phyloP scores from a whole-genome alignment of 2,329 filamentous ascomycete species.

The Paraconiothyrium sp. region DNA sequence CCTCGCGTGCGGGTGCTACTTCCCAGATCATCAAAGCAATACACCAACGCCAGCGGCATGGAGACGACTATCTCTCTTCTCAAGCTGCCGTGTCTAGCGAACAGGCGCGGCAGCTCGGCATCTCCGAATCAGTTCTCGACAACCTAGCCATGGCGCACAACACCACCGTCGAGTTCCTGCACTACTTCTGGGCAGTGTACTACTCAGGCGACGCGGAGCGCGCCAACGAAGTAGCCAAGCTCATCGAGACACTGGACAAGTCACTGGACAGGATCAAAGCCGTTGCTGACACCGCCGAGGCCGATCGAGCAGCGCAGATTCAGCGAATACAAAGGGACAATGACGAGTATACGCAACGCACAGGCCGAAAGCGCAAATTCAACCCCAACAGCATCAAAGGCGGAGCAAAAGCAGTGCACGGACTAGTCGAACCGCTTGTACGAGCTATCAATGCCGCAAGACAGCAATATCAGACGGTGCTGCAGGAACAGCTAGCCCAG shows the following conservation, averaged over 20 bases:
- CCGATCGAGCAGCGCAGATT: conserved; percentile 73
- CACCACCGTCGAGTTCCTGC: conserved; percentile 93
- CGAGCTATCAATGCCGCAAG: conserved; percentile 75
- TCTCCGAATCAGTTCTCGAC: conserved; percentile 63
- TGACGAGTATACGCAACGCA: conserved; percentile 73
- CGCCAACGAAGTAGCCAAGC: conserved; percentile 79
- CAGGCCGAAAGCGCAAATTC: conserved; percentile 76
- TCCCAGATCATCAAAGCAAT: conserved; percentile 73
- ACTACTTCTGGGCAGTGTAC: conserved; percentile 95
- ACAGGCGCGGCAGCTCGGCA: conserved; percentile 42
- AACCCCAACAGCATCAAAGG: conserved; percentile 75
- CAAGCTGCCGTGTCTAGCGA: conserved; percentile 36
- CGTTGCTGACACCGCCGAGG: conserved; percentile 82
- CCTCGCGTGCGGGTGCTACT: conserved; percentile 71
- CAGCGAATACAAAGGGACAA: conserved; percentile 74
- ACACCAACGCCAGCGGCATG: conserved; percentile 67
- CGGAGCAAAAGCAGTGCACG: conserved; percentile 77
- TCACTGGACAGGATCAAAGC: conserved; percentile 81
- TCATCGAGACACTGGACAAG: conserved; percentile 82
- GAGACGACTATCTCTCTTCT: conserved; percentile 51
- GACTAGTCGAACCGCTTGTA: conserved; percentile 78
- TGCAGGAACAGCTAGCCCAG: conserved; percentile 65
- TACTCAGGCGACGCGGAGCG: conserved; percentile 86
- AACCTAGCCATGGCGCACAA: conserved; percentile 81
- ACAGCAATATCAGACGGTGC: conserved; percentile 74